Conservation (phyloP, 495 filamentous ascomycete species). For the Halenospora varia region DNA sequence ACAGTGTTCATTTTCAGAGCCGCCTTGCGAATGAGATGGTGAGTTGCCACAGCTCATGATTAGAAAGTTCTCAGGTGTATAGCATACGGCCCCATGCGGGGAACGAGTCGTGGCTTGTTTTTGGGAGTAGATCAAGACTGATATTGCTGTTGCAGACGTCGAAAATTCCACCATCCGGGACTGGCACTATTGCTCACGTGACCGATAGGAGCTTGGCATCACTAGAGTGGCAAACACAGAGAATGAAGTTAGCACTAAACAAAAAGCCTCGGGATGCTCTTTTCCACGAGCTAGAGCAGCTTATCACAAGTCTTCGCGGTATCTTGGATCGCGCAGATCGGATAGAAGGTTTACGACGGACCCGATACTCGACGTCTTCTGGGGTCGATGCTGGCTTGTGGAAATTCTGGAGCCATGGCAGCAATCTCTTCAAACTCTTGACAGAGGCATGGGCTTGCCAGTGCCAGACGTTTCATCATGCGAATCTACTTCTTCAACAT, state of each 20-base stretch:
- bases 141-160: background rate
- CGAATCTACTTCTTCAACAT: slow-evolving; percentile 14
- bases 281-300: slow-evolving; percentile 6
- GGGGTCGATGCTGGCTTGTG: background rate
- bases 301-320: slow-evolving; percentile 2
- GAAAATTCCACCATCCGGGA: background rate
- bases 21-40: slow-evolving; percentile 10
- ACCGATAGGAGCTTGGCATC: slow-evolving; percentile 13
- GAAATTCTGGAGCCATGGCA: slow-evolving; percentile 15
- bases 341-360: slow-evolving; percentile 1
- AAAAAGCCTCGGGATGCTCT: slow-evolving; percentile 11
- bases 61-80: background rate
- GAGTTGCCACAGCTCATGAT: slow-evolving; percentile 17
- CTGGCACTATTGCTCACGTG: background rate
- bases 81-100: too few species aligned
- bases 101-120: too few species aligned
- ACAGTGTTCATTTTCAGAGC: slow-evolving; percentile 22
- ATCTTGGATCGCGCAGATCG: slow-evolving; percentile 7
- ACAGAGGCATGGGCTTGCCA: slow-evolving; percentile 12
- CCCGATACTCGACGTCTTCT: background rate
- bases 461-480: slow-evolving; percentile 9
- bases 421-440: slow-evolving; percentile 2
- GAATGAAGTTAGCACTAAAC: slow-evolving; percentile 7
- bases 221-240: slow-evolving; percentile 7
- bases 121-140: slow-evolving; percentile 11